Evolutionary conservation across 2,329 filamentous ascomycete genomes (phyloP).

Genomic region (Microdochium bolleyi): DNA sequence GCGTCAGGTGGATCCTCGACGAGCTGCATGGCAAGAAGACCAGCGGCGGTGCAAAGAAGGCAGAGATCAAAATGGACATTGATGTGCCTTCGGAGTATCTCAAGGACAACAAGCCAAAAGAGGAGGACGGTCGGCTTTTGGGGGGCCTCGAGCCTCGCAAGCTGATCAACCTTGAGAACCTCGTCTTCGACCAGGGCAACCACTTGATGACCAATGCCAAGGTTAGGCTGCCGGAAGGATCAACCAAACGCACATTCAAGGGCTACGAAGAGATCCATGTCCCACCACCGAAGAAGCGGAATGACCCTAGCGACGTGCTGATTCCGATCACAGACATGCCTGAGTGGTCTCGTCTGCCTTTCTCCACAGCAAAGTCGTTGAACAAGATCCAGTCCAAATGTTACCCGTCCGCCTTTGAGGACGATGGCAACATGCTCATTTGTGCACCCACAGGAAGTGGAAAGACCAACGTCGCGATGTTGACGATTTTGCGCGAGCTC

Average conservation of each 20-base stretch:
- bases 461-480: slow-evolving; percentile 98
- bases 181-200: slow-evolving; percentile 96
- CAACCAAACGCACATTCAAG: slow-evolving; percentile 92
- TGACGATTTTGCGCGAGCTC: slow-evolving; percentile 91
- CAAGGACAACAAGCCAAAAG: slow-evolving; percentile 36
- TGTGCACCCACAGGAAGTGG: slow-evolving; percentile 96
- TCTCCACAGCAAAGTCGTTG: slow-evolving; percentile 76
- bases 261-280: slow-evolving; percentile 99
- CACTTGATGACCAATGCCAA: slow-evolving; percentile 99
- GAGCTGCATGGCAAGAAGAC: slow-evolving; percentile 72
- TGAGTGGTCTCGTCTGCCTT: slow-evolving; percentile 83
- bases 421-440: slow-evolving; percentile 95
- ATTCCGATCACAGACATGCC: slow-evolving; percentile 84
- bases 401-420: slow-evolving; percentile 81
- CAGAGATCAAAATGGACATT: slow-evolving; percentile 94
- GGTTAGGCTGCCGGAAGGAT: slow-evolving; percentile 86
- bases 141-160: slow-evolving; percentile 82
- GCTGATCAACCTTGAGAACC: slow-evolving; percentile 87
- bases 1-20: slow-evolving; percentile 77
- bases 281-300: slow-evolving; percentile 81
- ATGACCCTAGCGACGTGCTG: slow-evolving; percentile 69
- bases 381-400: slow-evolving; percentile 96
- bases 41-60: slow-evolving; percentile 54
- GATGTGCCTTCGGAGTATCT: slow-evolving; percentile 60
- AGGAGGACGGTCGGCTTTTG: slow-evolving; percentile 62